phyloP scores from a whole-genome alignment of 2,329 filamentous ascomycete genomes.

The Curvularia hawaiiensis region DNA sequence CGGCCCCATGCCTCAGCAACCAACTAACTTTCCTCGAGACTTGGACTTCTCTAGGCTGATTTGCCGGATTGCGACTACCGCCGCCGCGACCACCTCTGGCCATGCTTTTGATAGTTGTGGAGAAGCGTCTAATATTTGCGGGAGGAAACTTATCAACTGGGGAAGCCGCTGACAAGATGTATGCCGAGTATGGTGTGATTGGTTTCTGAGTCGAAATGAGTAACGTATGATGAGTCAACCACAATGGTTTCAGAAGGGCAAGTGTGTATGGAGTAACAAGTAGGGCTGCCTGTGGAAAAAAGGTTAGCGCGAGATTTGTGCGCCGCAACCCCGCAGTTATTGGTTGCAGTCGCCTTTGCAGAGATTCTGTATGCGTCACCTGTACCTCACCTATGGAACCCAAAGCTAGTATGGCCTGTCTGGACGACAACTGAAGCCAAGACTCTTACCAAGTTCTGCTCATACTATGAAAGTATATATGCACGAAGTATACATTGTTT shows the following conservation, averaged over 20 bases:
- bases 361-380: no score
- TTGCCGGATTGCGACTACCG: slow-evolving; percentile 44
- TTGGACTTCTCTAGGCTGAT: slow-evolving; percentile 49
- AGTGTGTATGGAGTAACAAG: slow-evolving; percentile 3
- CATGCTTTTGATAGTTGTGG: slow-evolving; percentile 26
- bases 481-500: no score
- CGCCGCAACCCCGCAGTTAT: slow-evolving; percentile 6
- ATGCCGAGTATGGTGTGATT: not conserved
- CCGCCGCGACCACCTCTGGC: slow-evolving; percentile 41
- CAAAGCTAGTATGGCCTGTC: no score
- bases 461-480: no score
- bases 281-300: slow-evolving; percentile 10
- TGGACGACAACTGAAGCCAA: no score
- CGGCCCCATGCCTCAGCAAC: slow-evolving; percentile 66
- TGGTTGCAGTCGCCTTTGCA: not conserved
- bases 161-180: not conserved
- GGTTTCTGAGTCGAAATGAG: not conserved
- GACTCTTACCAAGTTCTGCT: no score
- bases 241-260: not conserved
- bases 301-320: slow-evolving; percentile 10
- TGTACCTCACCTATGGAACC: no score
- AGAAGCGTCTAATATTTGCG: slow-evolving; percentile 28
- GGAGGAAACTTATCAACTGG: not conserved
- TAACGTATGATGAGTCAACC: slow-evolving; percentile 18
- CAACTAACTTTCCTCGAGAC: slow-evolving; percentile 58